Conservation (phyloP, 768 basidiomycete species). For the Boletales sp. region DNA sequence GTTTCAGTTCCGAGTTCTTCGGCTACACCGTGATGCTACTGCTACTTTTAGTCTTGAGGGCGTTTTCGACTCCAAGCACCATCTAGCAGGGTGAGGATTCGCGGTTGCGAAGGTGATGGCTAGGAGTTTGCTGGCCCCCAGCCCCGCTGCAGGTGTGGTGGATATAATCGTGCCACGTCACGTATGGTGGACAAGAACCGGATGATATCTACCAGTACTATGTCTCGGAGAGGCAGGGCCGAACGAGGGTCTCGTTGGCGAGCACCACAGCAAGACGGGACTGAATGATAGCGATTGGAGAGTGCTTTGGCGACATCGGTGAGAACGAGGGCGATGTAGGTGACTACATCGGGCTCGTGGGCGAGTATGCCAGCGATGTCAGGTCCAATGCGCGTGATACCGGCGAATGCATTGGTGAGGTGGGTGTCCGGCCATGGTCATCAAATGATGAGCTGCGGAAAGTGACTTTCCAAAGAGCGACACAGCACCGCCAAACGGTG, state of each 20-base stretch:
- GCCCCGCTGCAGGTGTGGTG: too few relatives aligned
- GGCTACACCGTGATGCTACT: too few relatives aligned
- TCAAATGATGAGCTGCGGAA: constrained; percentile 84
- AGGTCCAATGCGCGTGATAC: constrained; percentile 80
- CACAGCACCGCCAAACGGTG: constrained; percentile 77
- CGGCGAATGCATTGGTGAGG: constrained; percentile 85
- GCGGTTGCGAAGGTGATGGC: too few relatives aligned
- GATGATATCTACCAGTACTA: too few relatives aligned
- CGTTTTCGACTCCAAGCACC: too few relatives aligned
- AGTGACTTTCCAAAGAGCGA: constrained; percentile 81
- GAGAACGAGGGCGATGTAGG: constrained; percentile 84
- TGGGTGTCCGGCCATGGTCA: constrained; percentile 56
- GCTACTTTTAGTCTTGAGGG: too few relatives aligned
- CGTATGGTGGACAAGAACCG: too few relatives aligned
- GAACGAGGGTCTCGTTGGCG: constrained; percentile 87
- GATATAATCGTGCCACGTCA: too few relatives aligned
- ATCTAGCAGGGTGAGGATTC: too few relatives aligned
- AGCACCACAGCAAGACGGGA: constrained; percentile 86
- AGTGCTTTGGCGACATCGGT: constrained; percentile 75
- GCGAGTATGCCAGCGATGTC: constrained; percentile 69
- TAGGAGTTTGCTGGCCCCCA: too few relatives aligned
- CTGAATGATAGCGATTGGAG: constrained; percentile 90
- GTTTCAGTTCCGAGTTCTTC: too few relatives aligned
- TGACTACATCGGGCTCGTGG: constrained; percentile 81
- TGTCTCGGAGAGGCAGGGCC: constrained; percentile 89